Conservation (phyloP, 2,329 filamentous ascomycete genomes). For the Podosphaera aphanis region DNA sequence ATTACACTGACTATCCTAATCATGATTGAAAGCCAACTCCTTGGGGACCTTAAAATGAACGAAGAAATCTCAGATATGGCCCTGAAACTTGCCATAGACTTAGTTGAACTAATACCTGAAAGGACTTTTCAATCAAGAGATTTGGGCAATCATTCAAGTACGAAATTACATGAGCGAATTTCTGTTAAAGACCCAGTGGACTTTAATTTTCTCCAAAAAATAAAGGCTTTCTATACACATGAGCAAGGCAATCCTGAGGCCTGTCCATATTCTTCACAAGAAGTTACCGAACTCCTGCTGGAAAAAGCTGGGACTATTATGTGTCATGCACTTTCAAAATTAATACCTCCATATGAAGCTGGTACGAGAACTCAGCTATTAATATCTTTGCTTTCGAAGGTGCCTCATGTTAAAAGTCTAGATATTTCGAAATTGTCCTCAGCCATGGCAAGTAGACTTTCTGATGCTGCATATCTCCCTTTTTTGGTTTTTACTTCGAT, state of each 20-base stretch:
- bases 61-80: conserved; percentile 15
- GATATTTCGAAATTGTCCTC: conserved; percentile 25
- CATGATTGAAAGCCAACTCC: conserved; percentile 20
- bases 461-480: conserved; percentile 18
- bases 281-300: conserved; percentile 38
- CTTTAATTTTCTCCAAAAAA: conserved; percentile 32
- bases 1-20: conserved; percentile 36
- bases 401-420: conserved; percentile 21
- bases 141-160: conserved; percentile 6
- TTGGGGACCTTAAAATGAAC: conserved; percentile 6
- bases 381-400: conserved; percentile 31
- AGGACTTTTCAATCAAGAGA: conserved; percentile 28
- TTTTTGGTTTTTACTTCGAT: conserved; percentile 36
- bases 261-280: conserved; percentile 31
- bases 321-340: conserved; percentile 23
- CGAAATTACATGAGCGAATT: conserved; percentile 11
- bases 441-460: conserved; percentile 27
- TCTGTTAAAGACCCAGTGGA: conserved; percentile 18
- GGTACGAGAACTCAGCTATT: conserved; percentile 36
- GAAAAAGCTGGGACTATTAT: conserved; percentile 31
- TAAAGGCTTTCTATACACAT: conserved; percentile 42
- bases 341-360: conserved; percentile 23
- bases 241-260: conserved; percentile 48
- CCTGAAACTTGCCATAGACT: conserved; percentile 26
- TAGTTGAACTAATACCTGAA: conserved; percentile 41